phyloP scores from a whole-genome alignment of 768 basidiomycete species.

The Mycena rebaudengoi region DNA sequence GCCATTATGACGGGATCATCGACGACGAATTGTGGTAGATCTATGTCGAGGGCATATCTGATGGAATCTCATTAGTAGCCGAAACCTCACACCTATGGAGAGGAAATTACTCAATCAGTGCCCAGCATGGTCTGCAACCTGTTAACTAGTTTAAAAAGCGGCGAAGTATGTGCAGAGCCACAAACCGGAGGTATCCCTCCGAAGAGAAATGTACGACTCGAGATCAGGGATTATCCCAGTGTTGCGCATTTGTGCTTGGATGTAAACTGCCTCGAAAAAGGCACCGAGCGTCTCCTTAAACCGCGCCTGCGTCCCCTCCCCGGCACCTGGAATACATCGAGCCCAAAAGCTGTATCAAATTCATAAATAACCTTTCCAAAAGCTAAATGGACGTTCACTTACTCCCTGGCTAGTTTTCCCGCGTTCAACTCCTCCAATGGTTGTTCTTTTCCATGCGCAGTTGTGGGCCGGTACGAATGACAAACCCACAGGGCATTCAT shows the following conservation, averaged over 20 bases:
- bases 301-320: constrained; percentile 66
- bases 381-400: constrained; percentile 35
- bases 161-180: constrained; percentile 27
- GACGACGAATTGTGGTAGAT: constrained; percentile 76
- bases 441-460: constrained; percentile 46
- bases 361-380: constrained; percentile 10
- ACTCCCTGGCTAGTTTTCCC: constrained; percentile 77
- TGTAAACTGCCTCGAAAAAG: constrained; percentile 74
- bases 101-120: constrained; percentile 67
- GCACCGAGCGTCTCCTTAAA: constrained; percentile 75
- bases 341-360: constrained; percentile 66
- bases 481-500: constrained; percentile 76
- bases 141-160: constrained; percentile 5
- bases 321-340: constrained; percentile 65
- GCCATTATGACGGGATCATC: constrained; percentile 68
- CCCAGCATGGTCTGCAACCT: constrained; percentile 80
- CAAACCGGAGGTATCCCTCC: constrained; percentile 76
- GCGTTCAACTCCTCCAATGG: constrained; percentile 57
- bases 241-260: constrained; percentile 68
- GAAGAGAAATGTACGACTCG: constrained; percentile 75
- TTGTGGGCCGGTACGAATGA: constrained; percentile 58
- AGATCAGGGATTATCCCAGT: constrained; percentile 67
- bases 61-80: background rate
- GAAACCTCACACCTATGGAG: constrained; percentile 4
- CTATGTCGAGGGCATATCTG: constrained; percentile 71